phyloP scores from a whole-genome alignment of 2,329 filamentous ascomycete species.

The Cladosporium sp. region DNA sequence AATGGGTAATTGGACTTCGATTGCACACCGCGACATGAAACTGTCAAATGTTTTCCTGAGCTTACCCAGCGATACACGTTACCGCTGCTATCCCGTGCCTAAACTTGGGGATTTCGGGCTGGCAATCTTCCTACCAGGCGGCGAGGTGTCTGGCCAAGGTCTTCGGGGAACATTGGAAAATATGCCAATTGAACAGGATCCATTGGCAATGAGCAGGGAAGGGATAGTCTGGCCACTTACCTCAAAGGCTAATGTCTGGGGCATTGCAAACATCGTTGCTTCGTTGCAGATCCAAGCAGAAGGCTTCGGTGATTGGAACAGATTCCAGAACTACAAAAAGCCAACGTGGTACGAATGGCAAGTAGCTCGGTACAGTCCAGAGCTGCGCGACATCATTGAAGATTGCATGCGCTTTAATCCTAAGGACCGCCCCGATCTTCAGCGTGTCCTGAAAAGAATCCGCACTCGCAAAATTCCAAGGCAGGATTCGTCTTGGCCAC shows the following conservation, averaged over 20 bases:
- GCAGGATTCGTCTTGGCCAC: too few species aligned
- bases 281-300: neutral
- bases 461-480: neutral
- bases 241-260: conserved; percentile 8
- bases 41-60: conserved; percentile 21
- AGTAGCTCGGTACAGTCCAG: neutral
- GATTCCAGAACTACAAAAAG: neutral
- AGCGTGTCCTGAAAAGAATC: neutral
- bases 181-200: neutral
- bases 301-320: neutral
- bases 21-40: conserved; percentile 27
- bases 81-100: conserved; percentile 19
- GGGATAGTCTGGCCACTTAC: neutral
- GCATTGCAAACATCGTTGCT: neutral
- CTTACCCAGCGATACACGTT: conserved; percentile 3
- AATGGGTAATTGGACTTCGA: conserved; percentile 18
- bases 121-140: neutral
- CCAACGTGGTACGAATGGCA: too few species aligned
- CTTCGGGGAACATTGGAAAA: neutral
- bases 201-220: neutral
- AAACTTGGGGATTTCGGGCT: conserved; percentile 26
- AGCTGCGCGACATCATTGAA: neutral
- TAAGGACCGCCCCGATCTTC: neutral
- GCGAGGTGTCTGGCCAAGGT: neutral
- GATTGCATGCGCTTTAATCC: neutral